Base-by-base conservation (phyloP, 306 rosid genomes). In the Geum urbanum region DNA sequence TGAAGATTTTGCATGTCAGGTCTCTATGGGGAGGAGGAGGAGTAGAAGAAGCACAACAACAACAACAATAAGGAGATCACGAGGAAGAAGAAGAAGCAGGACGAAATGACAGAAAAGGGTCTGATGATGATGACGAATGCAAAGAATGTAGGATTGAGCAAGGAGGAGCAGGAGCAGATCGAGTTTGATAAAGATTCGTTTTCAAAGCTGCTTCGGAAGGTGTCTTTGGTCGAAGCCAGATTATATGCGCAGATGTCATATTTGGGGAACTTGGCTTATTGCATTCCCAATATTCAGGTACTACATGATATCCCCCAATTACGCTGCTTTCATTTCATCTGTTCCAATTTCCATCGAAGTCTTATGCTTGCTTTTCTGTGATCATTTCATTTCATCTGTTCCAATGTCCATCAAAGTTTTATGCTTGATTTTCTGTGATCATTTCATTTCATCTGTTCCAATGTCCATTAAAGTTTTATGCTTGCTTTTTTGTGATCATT, bases 221-320 rank as follows among this genome's bases (percentile, higher is more conserved):
- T 94, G 44, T 85, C 97, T 3, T 77, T 88, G 43, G 84, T 84
- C 0, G 99, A 94, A 71, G 89, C 86, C 20, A 89, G 91, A 58
- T 74, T 91, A 72, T 94, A 87, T 66, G 96, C 91, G 58, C 85
- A 91, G 77, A 86, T 94, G 96, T 87, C 97, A n/a, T 86, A 94
- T 76, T 75, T 94, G 83, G 99, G 96, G 32, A 81, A 35, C 72
- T 70, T 94, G 83, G 92, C 99, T 12, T 94, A 94, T 54, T 66
- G 72, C 81, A 82, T 94, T 67, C 84, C 95, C 60, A 81, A 71
- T 45, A 89, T 94, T 55, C 82, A 89, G 92, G 99, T 91, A 66
- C 44, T 41, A 12, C 4, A 12, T 20, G 40, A 37, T 67, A 50
- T 40, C 54, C 35, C 70, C 70, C 70, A 44, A 12, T 62, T 62